Conservation (phyloP, 225 moss, liverwort and hornwort species). For the Polytrichum commune region DNA sequence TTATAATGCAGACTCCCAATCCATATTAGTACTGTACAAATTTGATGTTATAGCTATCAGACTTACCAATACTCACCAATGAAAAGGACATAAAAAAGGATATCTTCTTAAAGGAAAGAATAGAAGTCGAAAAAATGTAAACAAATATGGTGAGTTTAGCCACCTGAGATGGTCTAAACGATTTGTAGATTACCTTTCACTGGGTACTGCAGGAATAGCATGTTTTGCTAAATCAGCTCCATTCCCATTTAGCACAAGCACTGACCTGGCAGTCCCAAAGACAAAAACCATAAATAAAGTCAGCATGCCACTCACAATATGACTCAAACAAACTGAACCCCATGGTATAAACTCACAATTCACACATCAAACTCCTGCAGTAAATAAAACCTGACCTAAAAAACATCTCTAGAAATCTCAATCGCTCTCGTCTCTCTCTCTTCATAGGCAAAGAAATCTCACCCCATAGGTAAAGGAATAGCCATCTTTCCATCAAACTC, state of each 20-base stretch:
- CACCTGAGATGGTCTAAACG: too few relatives aligned
- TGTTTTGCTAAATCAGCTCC: constrained; percentile 87
- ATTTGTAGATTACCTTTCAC: constrained; percentile 26
- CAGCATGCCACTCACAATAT: constrained; percentile 14
- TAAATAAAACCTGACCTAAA: too few relatives aligned
- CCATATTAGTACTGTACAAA: background rate
- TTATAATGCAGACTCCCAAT: too few relatives aligned
- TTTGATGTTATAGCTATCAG: background rate
- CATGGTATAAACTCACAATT: too few relatives aligned
- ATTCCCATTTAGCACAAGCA: constrained; percentile 72
- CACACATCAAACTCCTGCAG: too few relatives aligned
- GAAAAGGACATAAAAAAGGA: background rate
- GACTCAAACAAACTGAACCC: background rate
- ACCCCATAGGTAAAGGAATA: constrained; percentile 80
- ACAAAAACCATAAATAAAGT: background rate
- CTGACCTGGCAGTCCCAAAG: constrained; percentile 44
- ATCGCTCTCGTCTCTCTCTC: background rate
- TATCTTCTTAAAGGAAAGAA: background rate
- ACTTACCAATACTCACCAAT: background rate
- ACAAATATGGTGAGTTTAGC: too few relatives aligned
- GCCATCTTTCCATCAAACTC: constrained; percentile 59
- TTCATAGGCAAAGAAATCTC: constrained; percentile 18
- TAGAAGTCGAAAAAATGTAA: background rate
- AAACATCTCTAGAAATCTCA: too few relatives aligned
- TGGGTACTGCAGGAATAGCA: constrained; percentile 77